Evolutionary conservation across 2,329 filamentous ascomycete species (phyloP), one percentile per base, ranked within the genome.

Genomic region (Thermomyces lanuginosus): DNA sequence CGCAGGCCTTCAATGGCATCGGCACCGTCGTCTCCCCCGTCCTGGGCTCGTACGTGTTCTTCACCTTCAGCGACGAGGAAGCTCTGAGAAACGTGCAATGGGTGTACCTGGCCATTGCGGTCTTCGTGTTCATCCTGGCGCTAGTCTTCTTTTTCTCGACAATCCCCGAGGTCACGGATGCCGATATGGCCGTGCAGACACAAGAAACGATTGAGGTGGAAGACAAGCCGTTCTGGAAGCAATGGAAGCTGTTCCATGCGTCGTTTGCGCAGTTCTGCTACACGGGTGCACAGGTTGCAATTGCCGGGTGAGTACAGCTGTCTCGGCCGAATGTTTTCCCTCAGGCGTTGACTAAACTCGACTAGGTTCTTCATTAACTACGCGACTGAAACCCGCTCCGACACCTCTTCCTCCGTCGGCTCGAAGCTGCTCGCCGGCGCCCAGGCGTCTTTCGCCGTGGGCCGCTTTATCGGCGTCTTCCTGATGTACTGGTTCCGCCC

Each of bases 251-350:
- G 2, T 82, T 83, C 60, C 76, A 81, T 41, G 79, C 76, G 8
- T 68, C 76, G 0, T 67, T 73, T 38, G 74, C 76, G 0, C 78
- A 86, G 38, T 84, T 84, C 51, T 79, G 72, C 46, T 89, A 86
- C 47, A 76, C 79, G 0, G 79, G 79, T 24, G 70, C 76, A 0
- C 82, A 92, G 42, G 48, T 66, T 34, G 40, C 46, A 19, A 51
- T 66, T 40, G 55, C 63, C 10, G 48, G 56, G 24, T 78, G 77
- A n/a, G n/a, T n/a, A n/a, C n/a, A n/a, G n/a, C n/a, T n/a, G n/a
- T n/a, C n/a, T n/a, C n/a, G n/a, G n/a, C n/a, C n/a, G n/a, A n/a
- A n/a, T n/a, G n/a, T n/a, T n/a, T n/a, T n/a, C n/a, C n/a, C n/a
- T n/a, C n/a, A n/a, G n/a, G n/a, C n/a, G n/a, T n/a, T n/a, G n/a